Evolutionary conservation across 768 basidiomycete genomes (phyloP), one percentile per base, ranked within the genome.

Genomic region (Trametes coccinea): DNA sequence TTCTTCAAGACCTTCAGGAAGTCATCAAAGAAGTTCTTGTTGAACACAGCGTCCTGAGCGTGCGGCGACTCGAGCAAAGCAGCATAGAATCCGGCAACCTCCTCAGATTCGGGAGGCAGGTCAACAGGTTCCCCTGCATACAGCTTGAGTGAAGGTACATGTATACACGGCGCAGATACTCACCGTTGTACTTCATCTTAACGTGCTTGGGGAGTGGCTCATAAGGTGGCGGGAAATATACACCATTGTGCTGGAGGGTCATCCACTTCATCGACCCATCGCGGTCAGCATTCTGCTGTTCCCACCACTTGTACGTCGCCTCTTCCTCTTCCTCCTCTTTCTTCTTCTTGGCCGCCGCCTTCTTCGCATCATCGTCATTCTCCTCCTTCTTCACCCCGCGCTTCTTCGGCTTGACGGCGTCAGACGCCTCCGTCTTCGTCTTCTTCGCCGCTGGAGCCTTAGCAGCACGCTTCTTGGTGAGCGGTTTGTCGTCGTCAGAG

Each of bases 141-240:
- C 41, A 22, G 37, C 17, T 22, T 61, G 2, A 62, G 43, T 14
- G 11, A 16, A 49, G 16, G 37, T 9, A 1, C 0, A 8, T 3
- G 11, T 2, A n/a, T 22, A 22, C 22, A 22, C 22, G 22, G 22
- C 22, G 22, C 22, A 22, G 22, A 22, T 44, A 74, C 83, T 58
- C 72, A 94, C 96, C 95, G 66, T 95, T 84, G 73, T 99, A 99
- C 70, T 87, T 89, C 93, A 99, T 93, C 80, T 92, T 96, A 73
- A 97, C 85, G 70, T 85, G 69, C 7, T 79, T 74, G 1, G 97
- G 94, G 56, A 97, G 78, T 7, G 90, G 83, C 69, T 93, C 88
- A 72, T 99, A 99, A 2, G 95, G 89, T 51, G 93, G 93, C 63
- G 97, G 97, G 76, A 99, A 99, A 64, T 95, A 82, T 41, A 99